phyloP scores from a whole-genome alignment of 2,329 filamentous ascomycete species.

The Stachybotrys elegans region DNA sequence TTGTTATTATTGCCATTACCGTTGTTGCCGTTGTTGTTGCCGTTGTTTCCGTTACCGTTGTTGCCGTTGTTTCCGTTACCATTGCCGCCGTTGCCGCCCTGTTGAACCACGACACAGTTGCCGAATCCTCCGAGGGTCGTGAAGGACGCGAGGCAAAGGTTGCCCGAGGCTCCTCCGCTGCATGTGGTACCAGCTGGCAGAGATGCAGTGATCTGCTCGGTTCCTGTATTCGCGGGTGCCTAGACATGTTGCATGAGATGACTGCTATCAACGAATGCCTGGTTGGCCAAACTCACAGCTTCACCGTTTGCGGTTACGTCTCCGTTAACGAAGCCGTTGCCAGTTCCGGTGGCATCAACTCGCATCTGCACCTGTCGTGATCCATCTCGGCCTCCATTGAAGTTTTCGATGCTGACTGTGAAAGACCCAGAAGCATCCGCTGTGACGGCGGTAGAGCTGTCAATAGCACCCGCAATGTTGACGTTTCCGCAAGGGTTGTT shows the following conservation, averaged over 20 bases:
- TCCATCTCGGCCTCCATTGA: conserved; percentile 11
- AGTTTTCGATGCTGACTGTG: conserved; percentile 9
- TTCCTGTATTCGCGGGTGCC: conserved; percentile 5
- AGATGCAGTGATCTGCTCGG: conserved; percentile 7
- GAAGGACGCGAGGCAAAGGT: conserved; percentile 9
- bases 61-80: conserved; percentile 1
- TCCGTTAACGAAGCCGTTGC: conserved; percentile 8
- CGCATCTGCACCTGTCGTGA: conserved; percentile 9
- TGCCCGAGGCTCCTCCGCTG: conserved; percentile 9
- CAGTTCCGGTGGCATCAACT: conserved; percentile 8
- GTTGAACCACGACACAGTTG: conserved; percentile 11
- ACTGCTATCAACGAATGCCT: too few species aligned
- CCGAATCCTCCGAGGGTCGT: conserved; percentile 10
- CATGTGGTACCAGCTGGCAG: conserved; percentile 8
- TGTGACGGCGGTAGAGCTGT: conserved; percentile 6
- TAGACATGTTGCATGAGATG: too few species aligned
- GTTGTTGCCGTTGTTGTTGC: neutral
- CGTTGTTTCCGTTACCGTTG: conserved; percentile 3
- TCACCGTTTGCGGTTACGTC: conserved; percentile 6
- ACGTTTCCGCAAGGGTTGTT: conserved; percentile 9
- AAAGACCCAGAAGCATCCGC: conserved; percentile 11
- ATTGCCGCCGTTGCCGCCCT: conserved; percentile 1
- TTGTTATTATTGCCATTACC: conserved; percentile 1
- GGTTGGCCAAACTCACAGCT: conserved; percentile 9
- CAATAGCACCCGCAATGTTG: conserved; percentile 6